Evolutionary conservation across 345 rosid genomes (phyloP).

Genomic region (Microthlaspi erraticum): DNA sequence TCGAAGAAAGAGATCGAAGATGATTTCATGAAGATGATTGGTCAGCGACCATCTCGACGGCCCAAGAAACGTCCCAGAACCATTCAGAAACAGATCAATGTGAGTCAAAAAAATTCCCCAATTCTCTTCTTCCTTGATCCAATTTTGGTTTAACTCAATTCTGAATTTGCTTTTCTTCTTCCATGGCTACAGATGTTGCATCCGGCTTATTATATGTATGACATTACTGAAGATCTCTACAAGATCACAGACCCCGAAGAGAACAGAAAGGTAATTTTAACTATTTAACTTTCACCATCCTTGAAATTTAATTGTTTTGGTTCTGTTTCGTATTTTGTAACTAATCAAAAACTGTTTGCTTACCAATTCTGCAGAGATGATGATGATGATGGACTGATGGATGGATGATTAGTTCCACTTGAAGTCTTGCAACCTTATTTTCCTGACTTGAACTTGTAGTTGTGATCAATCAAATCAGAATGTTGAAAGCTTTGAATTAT

Average conservation of each 20-base stretch:
- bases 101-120: conserved; percentile 42
- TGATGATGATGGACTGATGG: not conserved
- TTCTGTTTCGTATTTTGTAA: not conserved
- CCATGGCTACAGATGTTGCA: conserved; percentile 54
- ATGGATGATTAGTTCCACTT: conserved; percentile 1
- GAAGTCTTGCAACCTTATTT: not conserved
- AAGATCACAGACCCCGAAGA: conserved; percentile 63
- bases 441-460: conserved; percentile 8
- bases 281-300: not conserved
- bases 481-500: conserved; percentile 21
- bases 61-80: conserved; percentile 73
- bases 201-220: conserved; percentile 76
- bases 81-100: conserved; percentile 76
- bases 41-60: conserved; percentile 62
- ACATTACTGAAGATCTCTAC: conserved; percentile 65
- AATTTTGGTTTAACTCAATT: not conserved
- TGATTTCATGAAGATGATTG: conserved; percentile 58
- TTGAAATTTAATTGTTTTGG: conserved; percentile 11
- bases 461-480: conserved; percentile 23
- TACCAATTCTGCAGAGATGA: conserved; percentile 28
- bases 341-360: not conserved
- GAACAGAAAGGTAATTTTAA: conserved; percentile 69
- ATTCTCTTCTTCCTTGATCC: not conserved
- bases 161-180: not conserved
- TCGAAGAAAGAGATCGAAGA: conserved; percentile 75